Percentiles rank a stretch among this genome's conserved stretches.
These are phyloP conservation scores for Trichoderma harzianum DNA, from an alignment of 2,329 filamentous ascomycete genomes.

Conservation along the genomic window DNA sequence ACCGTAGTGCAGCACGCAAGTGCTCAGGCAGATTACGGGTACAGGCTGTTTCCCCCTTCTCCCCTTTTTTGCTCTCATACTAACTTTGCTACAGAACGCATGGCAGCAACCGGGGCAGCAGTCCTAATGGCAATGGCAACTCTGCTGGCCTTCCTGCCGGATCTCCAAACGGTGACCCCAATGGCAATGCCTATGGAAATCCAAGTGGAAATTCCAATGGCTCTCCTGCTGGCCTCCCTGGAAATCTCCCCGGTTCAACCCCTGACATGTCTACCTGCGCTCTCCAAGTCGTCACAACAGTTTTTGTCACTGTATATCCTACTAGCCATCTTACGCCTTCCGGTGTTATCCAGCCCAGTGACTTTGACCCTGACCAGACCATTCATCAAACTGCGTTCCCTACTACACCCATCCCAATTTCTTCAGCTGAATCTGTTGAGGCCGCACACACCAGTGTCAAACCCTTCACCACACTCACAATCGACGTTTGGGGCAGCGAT, in stretches of 20 bases:
- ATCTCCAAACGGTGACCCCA: slow-evolving; percentile 1
- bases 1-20: slow-evolving; percentile 32
- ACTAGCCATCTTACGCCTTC: slow-evolving; percentile 25
- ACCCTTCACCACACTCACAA: slow-evolving; percentile 36
- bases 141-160: slow-evolving; percentile 6
- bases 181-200: neutral
- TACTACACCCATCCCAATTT: slow-evolving; percentile 29
- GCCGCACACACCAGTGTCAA: slow-evolving; percentile 23
- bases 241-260: slow-evolving; percentile 21
- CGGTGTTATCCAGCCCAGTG: slow-evolving; percentile 12
- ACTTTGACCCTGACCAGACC: slow-evolving; percentile 23
- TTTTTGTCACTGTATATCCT: slow-evolving; percentile 47
- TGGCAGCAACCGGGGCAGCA: neutral
- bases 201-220: neutral
- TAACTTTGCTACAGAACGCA: slow-evolving; percentile 19
- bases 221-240: neutral
- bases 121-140: slow-evolving; percentile 3
- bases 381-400: slow-evolving; percentile 23
- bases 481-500: slow-evolving; percentile 33
- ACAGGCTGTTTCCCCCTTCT: slow-evolving; percentile 21
- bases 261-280: slow-evolving; percentile 37
- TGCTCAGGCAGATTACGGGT: slow-evolving; percentile 35
- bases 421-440: slow-evolving; percentile 22
- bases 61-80: neutral
- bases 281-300: slow-evolving; percentile 39